Evolutionary conservation across 1,284 basidiomycete genomes (phyloP).

Genomic region (Moesziomyces aphidis): DNA sequence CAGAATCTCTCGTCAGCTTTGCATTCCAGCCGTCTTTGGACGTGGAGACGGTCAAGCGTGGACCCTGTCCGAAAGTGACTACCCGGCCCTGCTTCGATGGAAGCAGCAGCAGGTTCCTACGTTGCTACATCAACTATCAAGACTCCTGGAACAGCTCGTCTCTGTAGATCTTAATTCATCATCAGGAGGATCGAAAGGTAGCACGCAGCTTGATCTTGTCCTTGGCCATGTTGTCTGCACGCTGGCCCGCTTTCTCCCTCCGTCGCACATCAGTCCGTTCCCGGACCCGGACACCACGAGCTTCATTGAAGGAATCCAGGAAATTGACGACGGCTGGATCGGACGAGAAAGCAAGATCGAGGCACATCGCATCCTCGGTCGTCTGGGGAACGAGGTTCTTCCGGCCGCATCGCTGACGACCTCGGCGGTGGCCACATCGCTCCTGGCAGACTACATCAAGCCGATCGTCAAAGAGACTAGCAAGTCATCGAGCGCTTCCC

Average conservation of each 20-base stretch:
- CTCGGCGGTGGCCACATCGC: slow-evolving; percentile 5
- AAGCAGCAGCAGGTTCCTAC: slow-evolving; percentile 25
- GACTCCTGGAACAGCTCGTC: slow-evolving; percentile 4
- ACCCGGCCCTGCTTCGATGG: slow-evolving; percentile 25
- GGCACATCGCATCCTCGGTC: not conserved
- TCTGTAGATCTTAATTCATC: too few species aligned
- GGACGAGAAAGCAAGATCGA: not conserved
- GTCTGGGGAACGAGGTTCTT: not conserved
- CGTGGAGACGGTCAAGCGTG: slow-evolving; percentile 30
- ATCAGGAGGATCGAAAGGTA: too few species aligned
- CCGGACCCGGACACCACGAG: not conserved
- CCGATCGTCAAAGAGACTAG: slow-evolving; percentile 26
- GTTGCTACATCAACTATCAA: slow-evolving; percentile 1
- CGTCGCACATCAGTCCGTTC: too few species aligned
- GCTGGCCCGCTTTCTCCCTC: slow-evolving; percentile 12
- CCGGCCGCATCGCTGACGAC: not conserved
- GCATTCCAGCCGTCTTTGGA: slow-evolving; percentile 17
- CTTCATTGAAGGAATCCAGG: not conserved
- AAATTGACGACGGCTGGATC: slow-evolving; percentile 20
- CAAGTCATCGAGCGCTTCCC: slow-evolving; percentile 13
- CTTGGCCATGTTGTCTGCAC: slow-evolving; percentile 26
- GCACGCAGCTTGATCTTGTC: slow-evolving; percentile 6
- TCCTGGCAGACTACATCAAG: slow-evolving; percentile 36
- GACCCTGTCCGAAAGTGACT: slow-evolving; percentile 23
- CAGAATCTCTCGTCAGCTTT: slow-evolving; percentile 4